Evolutionary conservation across 2,329 filamentous ascomycete genomes (phyloP).

Genomic region (Sphaerulina vaccinii): DNA sequence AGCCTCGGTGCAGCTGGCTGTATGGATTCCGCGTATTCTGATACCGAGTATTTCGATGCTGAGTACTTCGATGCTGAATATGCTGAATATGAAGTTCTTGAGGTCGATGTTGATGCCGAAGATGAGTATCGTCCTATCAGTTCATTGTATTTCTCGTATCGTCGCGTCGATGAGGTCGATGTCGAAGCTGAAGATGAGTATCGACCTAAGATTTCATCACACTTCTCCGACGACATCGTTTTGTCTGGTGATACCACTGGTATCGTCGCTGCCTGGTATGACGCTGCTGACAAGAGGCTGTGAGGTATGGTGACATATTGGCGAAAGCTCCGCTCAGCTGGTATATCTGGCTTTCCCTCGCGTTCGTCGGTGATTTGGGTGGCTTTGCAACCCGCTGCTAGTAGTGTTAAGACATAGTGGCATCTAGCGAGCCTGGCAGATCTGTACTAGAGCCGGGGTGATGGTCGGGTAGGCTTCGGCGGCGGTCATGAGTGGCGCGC

Average conservation of each 20-base stretch:
- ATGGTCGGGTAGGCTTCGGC: not conserved
- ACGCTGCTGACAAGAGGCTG: no score
- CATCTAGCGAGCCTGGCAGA: not conserved
- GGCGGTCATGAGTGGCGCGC: not conserved
- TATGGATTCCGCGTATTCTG: no score
- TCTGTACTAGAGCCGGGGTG: not conserved
- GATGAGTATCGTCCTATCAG: not conserved
- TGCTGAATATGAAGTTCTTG: not conserved
- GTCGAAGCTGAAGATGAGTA: not conserved
- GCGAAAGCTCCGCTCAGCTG: not conserved
- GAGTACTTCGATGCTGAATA: no score
- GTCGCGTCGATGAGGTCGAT: no score
- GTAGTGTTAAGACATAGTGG: not conserved
- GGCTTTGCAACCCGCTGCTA: no score
- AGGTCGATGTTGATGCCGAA: not conserved
- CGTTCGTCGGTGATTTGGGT: not conserved
- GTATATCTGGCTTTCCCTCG: not conserved
- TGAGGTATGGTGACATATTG: not conserved
- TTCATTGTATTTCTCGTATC: constrained; percentile 4
- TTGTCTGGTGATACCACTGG: not conserved
- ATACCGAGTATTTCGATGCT: no score
- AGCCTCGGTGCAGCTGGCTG: no score
- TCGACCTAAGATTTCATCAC: constrained; percentile 1
- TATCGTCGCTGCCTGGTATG: not conserved
- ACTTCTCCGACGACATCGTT: not conserved